phyloP scores from a whole-genome alignment of 768 basidiomycete genomes.

The Cubamyces lactineus region DNA sequence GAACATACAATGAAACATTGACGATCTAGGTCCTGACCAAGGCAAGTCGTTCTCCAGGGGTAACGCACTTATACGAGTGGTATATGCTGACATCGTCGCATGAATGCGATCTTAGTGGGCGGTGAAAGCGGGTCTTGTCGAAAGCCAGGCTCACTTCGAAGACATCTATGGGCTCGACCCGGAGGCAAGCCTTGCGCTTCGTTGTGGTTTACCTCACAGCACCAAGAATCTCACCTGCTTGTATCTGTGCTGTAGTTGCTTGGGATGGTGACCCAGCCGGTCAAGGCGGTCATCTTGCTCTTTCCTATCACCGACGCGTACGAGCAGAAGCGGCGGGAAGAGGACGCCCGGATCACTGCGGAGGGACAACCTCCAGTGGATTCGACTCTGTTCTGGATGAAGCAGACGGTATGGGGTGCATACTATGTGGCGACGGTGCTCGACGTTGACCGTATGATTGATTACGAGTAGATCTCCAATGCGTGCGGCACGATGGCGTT shows the following conservation, averaged over 20 bases:
- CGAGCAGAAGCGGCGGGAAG: slow-evolving; percentile 53
- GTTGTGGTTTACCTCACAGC: not conserved
- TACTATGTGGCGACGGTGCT: not conserved
- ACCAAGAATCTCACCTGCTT: not conserved
- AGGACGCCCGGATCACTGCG: slow-evolving; percentile 58
- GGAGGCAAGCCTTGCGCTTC: slow-evolving; percentile 46
- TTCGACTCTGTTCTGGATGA: slow-evolving; percentile 80
- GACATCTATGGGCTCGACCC: slow-evolving; percentile 77
- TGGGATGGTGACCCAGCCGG: slow-evolving; percentile 66
- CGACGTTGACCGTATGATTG: not conserved
- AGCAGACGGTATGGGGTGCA: slow-evolving; percentile 70
- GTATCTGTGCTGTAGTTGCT: slow-evolving; percentile 55
- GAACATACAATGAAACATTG: not conserved
- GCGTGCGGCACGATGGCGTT: slow-evolving; percentile 38
- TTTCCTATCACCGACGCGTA: slow-evolving; percentile 70
- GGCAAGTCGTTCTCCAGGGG: not conserved
- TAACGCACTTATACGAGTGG: no score
- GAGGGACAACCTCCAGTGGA: slow-evolving; percentile 55
- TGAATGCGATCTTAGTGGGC: slow-evolving; percentile 56
- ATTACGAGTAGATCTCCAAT: slow-evolving; percentile 33
- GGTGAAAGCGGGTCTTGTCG: slow-evolving; percentile 62
- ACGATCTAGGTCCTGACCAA: slow-evolving; percentile 39
- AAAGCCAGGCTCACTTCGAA: slow-evolving; percentile 53
- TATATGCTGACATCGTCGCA: not conserved
- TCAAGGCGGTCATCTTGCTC: slow-evolving; percentile 82